These are phyloP conservation scores for Pichia thaimueangensis DNA, from an alignment of 805 yeast species.

Conservation along the genomic window DNA sequence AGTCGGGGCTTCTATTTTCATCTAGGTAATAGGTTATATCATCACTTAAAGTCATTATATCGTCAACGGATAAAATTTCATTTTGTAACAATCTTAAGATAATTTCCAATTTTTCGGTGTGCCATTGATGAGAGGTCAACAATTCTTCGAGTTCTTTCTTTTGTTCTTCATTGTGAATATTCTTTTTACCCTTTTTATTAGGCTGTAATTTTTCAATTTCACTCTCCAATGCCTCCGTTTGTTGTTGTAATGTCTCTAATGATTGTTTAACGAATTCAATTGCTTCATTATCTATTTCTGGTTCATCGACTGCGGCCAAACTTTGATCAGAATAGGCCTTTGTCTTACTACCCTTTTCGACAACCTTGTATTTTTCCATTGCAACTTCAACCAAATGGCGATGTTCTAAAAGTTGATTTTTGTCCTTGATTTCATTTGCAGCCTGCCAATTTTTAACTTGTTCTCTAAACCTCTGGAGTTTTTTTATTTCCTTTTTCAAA, in stretches of 20 bases:
- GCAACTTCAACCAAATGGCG: conserved; percentile 36
- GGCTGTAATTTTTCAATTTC: conserved; percentile 49
- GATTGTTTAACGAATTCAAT: conserved; percentile 60
- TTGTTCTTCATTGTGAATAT: conserved; percentile 39
- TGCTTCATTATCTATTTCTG: conserved; percentile 71
- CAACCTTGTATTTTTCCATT: conserved; percentile 56
- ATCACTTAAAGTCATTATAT: conserved; percentile 70
- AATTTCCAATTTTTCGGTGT: conserved; percentile 69
- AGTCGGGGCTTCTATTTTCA: conserved; percentile 88
- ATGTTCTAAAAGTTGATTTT: conserved; percentile 41
- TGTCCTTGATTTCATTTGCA: conserved; percentile 45
- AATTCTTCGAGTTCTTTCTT: conserved; percentile 56
- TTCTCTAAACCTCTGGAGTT: conserved; percentile 52
- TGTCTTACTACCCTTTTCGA: conserved; percentile 50
- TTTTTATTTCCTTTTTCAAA: conserved; percentile 54
- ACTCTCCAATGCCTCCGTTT: conserved; percentile 70
- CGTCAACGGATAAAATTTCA: conserved; percentile 70
- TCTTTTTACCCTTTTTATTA: conserved; percentile 45
- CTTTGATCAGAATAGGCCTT: conserved; percentile 56
- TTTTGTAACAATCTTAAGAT: conserved; percentile 72
- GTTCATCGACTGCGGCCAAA: conserved; percentile 41
- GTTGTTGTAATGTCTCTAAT: conserved; percentile 75
- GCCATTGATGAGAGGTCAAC: conserved; percentile 72
- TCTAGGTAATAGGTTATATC: conserved; percentile 92
- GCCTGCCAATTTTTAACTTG: conserved; percentile 56